phyloP scores from a whole-genome alignment of 2,329 filamentous ascomycete species.

The Sarocladium oryzae region DNA sequence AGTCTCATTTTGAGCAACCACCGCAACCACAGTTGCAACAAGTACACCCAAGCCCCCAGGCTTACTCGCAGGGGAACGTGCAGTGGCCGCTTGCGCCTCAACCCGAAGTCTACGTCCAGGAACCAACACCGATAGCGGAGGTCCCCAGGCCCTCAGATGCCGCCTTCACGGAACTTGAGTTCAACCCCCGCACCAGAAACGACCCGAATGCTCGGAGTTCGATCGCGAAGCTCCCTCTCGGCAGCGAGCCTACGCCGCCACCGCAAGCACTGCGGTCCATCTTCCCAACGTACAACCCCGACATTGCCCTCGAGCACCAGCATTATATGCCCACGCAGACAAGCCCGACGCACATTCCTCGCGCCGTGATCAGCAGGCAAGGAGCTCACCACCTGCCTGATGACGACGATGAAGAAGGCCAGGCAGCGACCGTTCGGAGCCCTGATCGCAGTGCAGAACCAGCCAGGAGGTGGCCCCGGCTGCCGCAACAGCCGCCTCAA shows the following conservation, averaged over 20 bases:
- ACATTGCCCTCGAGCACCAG: constrained; percentile 59
- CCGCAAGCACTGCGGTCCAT: constrained; percentile 55
- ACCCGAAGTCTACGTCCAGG: constrained; percentile 4
- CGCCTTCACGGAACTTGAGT: not conserved
- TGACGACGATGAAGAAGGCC: constrained; percentile 14
- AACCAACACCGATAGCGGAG: not conserved
- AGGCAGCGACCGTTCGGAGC: constrained; percentile 16
- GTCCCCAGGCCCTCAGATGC: not conserved
- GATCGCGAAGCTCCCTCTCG: constrained; percentile 48
- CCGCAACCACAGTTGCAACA: not conserved
- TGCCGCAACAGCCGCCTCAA: constrained; percentile 34
- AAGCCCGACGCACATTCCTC: constrained; percentile 57
- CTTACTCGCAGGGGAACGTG: not conserved
- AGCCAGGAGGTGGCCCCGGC: constrained; percentile 19
- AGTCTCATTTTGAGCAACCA: not conserved
- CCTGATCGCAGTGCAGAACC: constrained; percentile 16
- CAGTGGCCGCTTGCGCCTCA: not conserved
- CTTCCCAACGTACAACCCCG: constrained; percentile 68
- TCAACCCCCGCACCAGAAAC: not conserved
- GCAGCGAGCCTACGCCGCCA: constrained; percentile 22
- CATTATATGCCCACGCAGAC: constrained; percentile 63
- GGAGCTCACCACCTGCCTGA: constrained; percentile 39
- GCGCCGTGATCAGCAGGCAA: constrained; percentile 58
- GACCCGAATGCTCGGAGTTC: not conserved
- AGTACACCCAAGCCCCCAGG: not conserved